These are phyloP conservation scores for Chionographis japonica DNA, from an alignment of 106 monocot species.

Conservation along the genomic window DNA sequence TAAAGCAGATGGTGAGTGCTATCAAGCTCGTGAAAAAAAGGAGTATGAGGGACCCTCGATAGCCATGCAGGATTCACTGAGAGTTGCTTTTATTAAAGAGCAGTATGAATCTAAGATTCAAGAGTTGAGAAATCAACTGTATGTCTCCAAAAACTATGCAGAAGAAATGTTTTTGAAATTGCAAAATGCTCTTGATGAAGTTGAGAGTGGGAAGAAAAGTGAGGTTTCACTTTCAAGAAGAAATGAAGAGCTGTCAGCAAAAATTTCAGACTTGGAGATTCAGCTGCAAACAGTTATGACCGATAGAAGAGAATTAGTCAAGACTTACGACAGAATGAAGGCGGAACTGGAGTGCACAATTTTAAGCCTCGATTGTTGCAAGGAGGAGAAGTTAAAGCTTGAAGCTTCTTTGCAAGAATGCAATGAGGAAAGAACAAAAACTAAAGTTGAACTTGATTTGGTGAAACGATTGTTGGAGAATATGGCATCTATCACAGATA, in stretches of 20 bases:
- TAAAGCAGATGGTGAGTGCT: constrained; percentile 65
- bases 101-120: constrained; percentile 83
- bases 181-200: constrained; percentile 87
- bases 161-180: constrained; percentile 92
- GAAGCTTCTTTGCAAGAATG: constrained; percentile 74
- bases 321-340: constrained; percentile 72
- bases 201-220: constrained; percentile 67
- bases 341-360: constrained; percentile 78
- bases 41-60: constrained; percentile 42
- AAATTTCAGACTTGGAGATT: constrained; percentile 55
- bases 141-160: constrained; percentile 65
- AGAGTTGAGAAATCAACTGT: constrained; percentile 70
- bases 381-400: constrained; percentile 84
- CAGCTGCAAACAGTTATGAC: constrained; percentile 48
- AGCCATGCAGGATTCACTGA: constrained; percentile 62
- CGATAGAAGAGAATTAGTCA: constrained; percentile 61
- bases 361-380: constrained; percentile 82
- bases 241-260: constrained; percentile 65
- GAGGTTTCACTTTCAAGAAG: constrained; percentile 70
- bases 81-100: constrained; percentile 95
- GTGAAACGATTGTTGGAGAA: constrained; percentile 78
- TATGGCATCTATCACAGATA: constrained; percentile 42
- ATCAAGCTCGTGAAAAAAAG: constrained; percentile 54
- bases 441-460: constrained; percentile 83
- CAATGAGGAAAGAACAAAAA: constrained; percentile 63